These are phyloP conservation scores for Pseudogymnoascus sp. DNA, from an alignment of 2,329 filamentous ascomycete species.

Conservation along the genomic window DNA sequence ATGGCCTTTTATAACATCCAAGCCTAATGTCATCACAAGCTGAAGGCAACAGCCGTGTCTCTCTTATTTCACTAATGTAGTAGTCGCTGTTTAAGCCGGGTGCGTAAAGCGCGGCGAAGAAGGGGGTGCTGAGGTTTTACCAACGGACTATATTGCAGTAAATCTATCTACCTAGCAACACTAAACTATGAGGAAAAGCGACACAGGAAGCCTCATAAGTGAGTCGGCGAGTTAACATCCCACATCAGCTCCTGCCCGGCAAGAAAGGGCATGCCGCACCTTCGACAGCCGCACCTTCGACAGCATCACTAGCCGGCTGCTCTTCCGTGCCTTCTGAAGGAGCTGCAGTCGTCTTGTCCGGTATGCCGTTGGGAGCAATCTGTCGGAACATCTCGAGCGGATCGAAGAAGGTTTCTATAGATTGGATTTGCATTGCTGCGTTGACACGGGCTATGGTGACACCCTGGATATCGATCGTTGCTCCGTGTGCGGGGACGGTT, in stretches of 20 bases:
- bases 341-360: neutral
- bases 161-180: neutral
- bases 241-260: neutral
- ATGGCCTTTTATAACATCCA: neutral
- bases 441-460: constrained; percentile 56
- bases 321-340: neutral
- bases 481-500: constrained; percentile 53
- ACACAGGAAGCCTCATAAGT: neutral
- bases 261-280: neutral
- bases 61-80: neutral
- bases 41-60: neutral
- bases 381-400: constrained; percentile 61
- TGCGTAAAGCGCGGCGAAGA: neutral
- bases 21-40: neutral
- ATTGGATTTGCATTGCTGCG: constrained; percentile 49
- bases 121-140: neutral
- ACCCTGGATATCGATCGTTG: constrained; percentile 55
- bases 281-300: neutral
- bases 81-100: neutral
- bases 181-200: neutral
- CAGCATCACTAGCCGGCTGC: neutral
- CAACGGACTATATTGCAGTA: neutral
- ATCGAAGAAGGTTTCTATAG: constrained; percentile 59
- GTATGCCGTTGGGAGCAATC: constrained; percentile 43
- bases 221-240: neutral